Conservation (phyloP, 2,329 filamentous ascomycete genomes). For the Ilyonectria destructans region DNA sequence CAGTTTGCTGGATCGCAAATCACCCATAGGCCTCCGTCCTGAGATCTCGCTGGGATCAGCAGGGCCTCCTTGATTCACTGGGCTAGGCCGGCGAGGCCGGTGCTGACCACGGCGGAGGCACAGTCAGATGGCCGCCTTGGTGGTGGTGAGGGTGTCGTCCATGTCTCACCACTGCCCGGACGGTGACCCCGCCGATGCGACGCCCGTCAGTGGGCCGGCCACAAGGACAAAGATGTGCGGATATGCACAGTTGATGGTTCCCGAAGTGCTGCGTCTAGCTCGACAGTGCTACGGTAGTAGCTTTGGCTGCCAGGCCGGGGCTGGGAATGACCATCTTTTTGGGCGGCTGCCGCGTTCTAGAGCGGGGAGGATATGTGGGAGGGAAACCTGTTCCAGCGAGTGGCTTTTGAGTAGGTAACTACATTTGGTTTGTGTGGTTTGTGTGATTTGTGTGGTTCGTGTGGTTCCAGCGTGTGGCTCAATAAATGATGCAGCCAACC, state of each 20-base stretch:
- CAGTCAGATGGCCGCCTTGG: conserved; percentile 51
- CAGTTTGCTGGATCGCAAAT: conserved; percentile 48
- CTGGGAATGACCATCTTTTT: background rate
- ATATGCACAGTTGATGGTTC: conserved; percentile 29
- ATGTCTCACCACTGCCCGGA: conserved; percentile 47
- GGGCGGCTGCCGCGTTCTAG: conserved; percentile 29
- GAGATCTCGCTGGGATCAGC: conserved; percentile 37
- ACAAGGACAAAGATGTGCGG: conserved; percentile 1
- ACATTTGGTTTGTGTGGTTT: background rate
- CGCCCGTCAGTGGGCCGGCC: conserved; percentile 16
- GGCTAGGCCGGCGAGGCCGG: conserved; percentile 37
- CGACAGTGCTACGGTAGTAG: background rate
- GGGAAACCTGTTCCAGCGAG: conserved; percentile 4
- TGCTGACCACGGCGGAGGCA: conserved; percentile 40
- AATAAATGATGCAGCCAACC: conserved; percentile 27
- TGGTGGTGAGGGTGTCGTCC: conserved; percentile 47
- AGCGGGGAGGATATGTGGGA: background rate
- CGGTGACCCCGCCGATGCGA: conserved; percentile 38
- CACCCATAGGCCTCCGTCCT: conserved; percentile 46
- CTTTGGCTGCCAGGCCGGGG: background rate
- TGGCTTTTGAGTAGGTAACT: background rate
- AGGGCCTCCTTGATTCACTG: conserved; percentile 45
- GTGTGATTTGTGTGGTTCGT: background rate
- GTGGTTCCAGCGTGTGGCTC: background rate
- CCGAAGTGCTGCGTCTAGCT: background rate